phyloP scores from a whole-genome alignment of 2,329 filamentous ascomycete genomes.

The Diaporthe destruens region DNA sequence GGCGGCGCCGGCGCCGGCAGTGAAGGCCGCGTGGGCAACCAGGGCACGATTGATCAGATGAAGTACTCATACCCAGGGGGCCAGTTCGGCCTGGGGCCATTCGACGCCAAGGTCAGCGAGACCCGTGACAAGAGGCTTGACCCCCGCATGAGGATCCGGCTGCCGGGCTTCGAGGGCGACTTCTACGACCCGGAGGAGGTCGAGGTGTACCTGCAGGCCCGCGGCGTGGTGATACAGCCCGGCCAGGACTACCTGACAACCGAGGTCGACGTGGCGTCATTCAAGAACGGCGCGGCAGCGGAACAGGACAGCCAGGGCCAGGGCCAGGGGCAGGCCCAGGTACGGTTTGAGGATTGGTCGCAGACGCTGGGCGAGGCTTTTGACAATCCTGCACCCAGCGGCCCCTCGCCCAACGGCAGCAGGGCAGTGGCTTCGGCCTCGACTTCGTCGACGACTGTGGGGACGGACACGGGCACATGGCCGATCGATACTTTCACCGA shows the following conservation, averaged over 20 bases:
- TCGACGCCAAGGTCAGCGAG: slow-evolving; percentile 54
- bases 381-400: neutral
- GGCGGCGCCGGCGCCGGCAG: neutral
- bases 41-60: slow-evolving; percentile 49
- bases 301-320: neutral
- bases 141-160: slow-evolving; percentile 62
- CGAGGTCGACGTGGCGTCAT: slow-evolving; percentile 63
- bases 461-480: neutral
- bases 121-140: slow-evolving; percentile 59
- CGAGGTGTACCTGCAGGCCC: slow-evolving; percentile 76
- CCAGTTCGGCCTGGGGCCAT: slow-evolving; percentile 63
- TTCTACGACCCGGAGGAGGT: slow-evolving; percentile 85
- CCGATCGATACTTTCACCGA: neutral
- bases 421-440: slow-evolving; percentile 2
- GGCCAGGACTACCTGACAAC: slow-evolving; percentile 71
- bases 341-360: slow-evolving; percentile 15
- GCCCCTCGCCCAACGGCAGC: neutral
- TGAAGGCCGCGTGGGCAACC: slow-evolving; percentile 52
- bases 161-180: slow-evolving; percentile 76
- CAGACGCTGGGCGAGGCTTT: slow-evolving; percentile 25
- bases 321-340: neutral
- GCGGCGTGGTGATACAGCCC: slow-evolving; percentile 73
- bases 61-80: slow-evolving; percentile 47
- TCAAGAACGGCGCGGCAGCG: slow-evolving; percentile 47
- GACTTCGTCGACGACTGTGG: neutral